Evolutionary conservation across 202 grass and related monocot species (phyloP).

Genomic region (Zoysia matrella): DNA sequence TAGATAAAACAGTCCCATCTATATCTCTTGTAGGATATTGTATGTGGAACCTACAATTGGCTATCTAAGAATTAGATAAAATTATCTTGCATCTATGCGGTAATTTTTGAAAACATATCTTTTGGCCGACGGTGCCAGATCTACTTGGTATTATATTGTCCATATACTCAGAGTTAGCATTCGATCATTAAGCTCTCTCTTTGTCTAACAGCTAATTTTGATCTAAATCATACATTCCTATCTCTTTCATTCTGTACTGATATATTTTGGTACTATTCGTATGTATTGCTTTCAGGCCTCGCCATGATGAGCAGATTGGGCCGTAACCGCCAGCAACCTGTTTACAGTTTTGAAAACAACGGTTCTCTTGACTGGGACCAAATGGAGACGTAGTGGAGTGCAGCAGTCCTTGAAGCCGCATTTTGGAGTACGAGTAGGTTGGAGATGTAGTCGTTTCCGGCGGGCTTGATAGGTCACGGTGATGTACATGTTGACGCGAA

Average conservation of each 20-base stretch:
- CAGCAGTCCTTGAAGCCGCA: slow-evolving; percentile 6
- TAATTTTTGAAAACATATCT: not conserved
- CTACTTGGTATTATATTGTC: too few relatives aligned
- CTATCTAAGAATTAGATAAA: too few relatives aligned
- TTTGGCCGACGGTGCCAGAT: not conserved
- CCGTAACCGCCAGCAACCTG: slow-evolving; percentile 71
- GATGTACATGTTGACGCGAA: slow-evolving; percentile 6
- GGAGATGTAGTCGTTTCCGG: slow-evolving; percentile 18
- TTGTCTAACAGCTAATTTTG: not conserved
- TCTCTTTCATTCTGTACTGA: not conserved
- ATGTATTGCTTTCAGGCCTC: slow-evolving; percentile 72
- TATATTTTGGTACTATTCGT: not conserved
- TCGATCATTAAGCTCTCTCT: not conserved
- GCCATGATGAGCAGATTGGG: slow-evolving; percentile 81
- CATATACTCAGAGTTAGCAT: not conserved
- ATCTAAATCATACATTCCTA: too few relatives aligned
- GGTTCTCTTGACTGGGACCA: slow-evolving; percentile 82
- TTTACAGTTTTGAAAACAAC: slow-evolving; percentile 66
- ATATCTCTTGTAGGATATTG: not conserved
- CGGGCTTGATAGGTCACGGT: slow-evolving; percentile 19
- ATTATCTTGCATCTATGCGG: too few relatives aligned
- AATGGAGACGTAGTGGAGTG: slow-evolving; percentile 56
- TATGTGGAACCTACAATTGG: too few relatives aligned
- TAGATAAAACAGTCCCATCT: not conserved
- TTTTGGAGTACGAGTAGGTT: not conserved